Percentiles rank a stretch among this genome's conserved stretches.
Conservation (phyloP, 345 rosid species). For the Mangifera indica region DNA sequence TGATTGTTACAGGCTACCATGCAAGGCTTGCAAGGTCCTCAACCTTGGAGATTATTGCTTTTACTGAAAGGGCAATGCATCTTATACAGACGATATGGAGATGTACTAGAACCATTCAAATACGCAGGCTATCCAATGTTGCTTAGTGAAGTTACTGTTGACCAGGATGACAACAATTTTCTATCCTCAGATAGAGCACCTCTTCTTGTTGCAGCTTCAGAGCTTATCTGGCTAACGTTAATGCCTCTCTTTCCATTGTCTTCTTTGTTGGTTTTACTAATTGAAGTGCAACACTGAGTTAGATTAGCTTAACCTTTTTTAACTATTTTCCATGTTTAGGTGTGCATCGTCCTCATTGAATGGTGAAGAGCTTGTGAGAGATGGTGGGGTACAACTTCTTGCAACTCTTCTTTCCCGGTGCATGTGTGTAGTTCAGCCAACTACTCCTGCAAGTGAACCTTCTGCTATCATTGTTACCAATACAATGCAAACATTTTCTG, state of each 20-base stretch:
- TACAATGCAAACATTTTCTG: constrained; percentile 84
- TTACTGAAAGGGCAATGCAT: constrained; percentile 95
- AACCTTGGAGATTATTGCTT: constrained; percentile 96
- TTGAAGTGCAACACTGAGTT: constrained; percentile 9
- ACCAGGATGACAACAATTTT: constrained; percentile 88
- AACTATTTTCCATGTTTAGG: constrained; percentile 37
- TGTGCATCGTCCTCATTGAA: constrained; percentile 96
- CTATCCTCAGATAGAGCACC: constrained; percentile 87
- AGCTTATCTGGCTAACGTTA: constrained; percentile 94
- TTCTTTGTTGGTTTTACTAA: constrained; percentile 7
- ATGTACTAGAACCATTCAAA: constrained; percentile 88
- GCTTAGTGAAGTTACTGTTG: constrained; percentile 88
- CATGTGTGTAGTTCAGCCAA: constrained; percentile 93
- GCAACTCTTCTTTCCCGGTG: constrained; percentile 89
- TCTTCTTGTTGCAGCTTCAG: constrained; percentile 97
- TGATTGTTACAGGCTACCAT: constrained; percentile 75
- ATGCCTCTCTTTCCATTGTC: constrained; percentile 18
- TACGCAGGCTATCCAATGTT: constrained; percentile 99
- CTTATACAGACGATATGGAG: constrained; percentile 81
- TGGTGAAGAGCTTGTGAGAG: constrained; percentile 98
- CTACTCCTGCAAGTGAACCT: constrained; percentile 87
- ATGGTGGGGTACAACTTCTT: constrained; percentile 89
- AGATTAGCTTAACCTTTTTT: constrained; percentile 10
- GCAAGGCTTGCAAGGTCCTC: constrained; percentile 99
- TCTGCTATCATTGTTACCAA: constrained; percentile 90